phyloP scores from a whole-genome alignment of 208 protist species.

The Leishmania braziliensis region DNA sequence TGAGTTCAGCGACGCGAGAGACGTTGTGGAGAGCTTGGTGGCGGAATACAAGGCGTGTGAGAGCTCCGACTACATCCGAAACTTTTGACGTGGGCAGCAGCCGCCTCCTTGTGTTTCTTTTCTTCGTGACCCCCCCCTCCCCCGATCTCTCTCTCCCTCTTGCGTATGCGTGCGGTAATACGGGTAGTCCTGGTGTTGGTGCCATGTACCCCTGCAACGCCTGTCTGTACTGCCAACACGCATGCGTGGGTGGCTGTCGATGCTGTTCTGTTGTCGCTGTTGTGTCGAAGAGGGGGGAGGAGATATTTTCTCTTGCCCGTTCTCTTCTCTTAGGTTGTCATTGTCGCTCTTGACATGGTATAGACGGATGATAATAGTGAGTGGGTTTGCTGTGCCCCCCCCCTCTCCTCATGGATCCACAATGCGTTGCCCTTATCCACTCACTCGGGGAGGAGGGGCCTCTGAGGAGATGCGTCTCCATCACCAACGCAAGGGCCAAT shows the following conservation, averaged over 20 bases:
- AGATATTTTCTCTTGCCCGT: constrained; percentile 1
- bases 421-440: background rate
- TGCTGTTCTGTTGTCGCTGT: background rate
- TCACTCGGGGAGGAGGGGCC: background rate
- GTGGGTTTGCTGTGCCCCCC: background rate
- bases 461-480: background rate
- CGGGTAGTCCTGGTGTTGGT: too few species aligned
- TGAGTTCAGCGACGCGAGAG: constrained; percentile 96
- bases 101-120: background rate
- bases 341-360: background rate
- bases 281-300: background rate
- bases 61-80: constrained; percentile 94
- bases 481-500: background rate
- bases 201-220: background rate
- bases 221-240: background rate
- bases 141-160: background rate
- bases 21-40: constrained; percentile 95
- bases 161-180: background rate
- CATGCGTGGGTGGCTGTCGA: background rate
- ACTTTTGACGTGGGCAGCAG: constrained; percentile 51
- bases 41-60: constrained; percentile 98
- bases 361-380: background rate
- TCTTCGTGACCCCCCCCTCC: background rate
- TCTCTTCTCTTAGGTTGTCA: background rate
- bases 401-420: background rate